Evolutionary conservation across 805 yeast species (phyloP).

Genomic region (Myxozyma nipponensis): DNA sequence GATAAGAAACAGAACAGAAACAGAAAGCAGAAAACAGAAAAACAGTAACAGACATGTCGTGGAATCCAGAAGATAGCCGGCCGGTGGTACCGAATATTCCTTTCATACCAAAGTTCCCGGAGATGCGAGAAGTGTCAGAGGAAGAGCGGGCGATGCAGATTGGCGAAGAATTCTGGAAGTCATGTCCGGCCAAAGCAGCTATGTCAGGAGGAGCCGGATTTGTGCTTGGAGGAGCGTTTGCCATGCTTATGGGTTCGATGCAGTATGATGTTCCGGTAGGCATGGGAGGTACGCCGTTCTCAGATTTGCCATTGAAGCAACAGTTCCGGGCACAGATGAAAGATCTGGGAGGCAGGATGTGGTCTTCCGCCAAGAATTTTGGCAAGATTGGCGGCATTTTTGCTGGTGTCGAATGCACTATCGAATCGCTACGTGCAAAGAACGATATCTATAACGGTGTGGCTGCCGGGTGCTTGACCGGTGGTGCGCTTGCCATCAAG

Average conservation of each 20-base stretch:
- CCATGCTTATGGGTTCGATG: constrained; percentile 79
- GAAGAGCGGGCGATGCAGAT: constrained; percentile 15
- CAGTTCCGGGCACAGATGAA: constrained; percentile 86
- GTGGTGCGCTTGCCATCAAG: constrained; percentile 89
- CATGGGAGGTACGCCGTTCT: constrained; percentile 42
- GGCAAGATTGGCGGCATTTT: constrained; percentile 89
- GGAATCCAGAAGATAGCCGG: background rate
- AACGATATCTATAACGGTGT: constrained; percentile 90
- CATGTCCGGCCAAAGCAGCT: constrained; percentile 91
- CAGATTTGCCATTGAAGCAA: constrained; percentile 85
- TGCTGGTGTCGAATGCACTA: constrained; percentile 86
- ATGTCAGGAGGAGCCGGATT: constrained; percentile 94
- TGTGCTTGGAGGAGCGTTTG: constrained; percentile 92
- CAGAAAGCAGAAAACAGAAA: too few species aligned
- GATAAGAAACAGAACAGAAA: too few species aligned
- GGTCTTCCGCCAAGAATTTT: constrained; percentile 84
- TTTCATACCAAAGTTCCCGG: constrained; percentile 11
- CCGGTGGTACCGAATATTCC: constrained; percentile 1
- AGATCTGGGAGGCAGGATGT: constrained; percentile 90
- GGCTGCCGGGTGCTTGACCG: constrained; percentile 92
- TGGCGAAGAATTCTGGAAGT: constrained; percentile 38
- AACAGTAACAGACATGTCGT: too few species aligned
- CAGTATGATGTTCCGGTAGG: constrained; percentile 78
- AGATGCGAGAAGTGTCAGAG: constrained; percentile 11
- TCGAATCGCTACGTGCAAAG: constrained; percentile 82